Evolutionary conservation across 495 filamentous ascomycete species (phyloP).

Genomic region (Cryomyces minteri): DNA sequence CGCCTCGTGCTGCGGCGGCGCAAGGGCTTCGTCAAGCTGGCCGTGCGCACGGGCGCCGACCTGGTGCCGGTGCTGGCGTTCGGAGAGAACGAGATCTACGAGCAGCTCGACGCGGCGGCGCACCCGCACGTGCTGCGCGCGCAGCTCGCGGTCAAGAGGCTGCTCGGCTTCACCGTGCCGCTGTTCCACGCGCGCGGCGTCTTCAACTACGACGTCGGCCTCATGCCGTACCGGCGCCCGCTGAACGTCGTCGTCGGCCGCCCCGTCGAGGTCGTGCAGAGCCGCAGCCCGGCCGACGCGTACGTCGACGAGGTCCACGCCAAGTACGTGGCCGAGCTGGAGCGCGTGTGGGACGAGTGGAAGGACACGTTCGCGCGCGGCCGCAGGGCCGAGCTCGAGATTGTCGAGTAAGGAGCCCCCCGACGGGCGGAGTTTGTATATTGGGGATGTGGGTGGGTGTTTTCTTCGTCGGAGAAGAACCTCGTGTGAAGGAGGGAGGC

Average conservation of each 20-base stretch:
- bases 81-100: slow-evolving; percentile 91
- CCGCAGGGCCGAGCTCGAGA: slow-evolving; percentile 53
- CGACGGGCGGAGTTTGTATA: no score
- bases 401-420: slow-evolving; percentile 31
- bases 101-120: slow-evolving; percentile 51
- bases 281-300: slow-evolving; percentile 38
- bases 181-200: slow-evolving; percentile 77
- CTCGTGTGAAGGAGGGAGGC: no score
- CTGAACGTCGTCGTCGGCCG: slow-evolving; percentile 76
- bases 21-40: slow-evolving; percentile 87
- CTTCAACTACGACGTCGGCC: slow-evolving; percentile 92
- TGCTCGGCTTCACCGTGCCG: slow-evolving; percentile 84
- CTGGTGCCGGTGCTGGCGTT: slow-evolving; percentile 83
- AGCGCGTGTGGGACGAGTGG: slow-evolving; percentile 70
- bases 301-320: slow-evolving; percentile 70
- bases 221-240: slow-evolving; percentile 82
- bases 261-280: slow-evolving; percentile 51
- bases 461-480: no score
- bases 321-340: slow-evolving; percentile 59
- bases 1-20: slow-evolving; percentile 61
- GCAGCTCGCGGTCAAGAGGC: slow-evolving; percentile 65
- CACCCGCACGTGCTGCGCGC: slow-evolving; percentile 58
- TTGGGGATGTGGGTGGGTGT: no score
- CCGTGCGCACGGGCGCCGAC: slow-evolving; percentile 76
- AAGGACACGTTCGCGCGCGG: slow-evolving; percentile 70